Percentiles rank a stretch among this genome's conserved stretches.
Evolutionary conservation across 805 yeast species (phyloP).

Genomic region (Diddensiella santjacobensis): DNA sequence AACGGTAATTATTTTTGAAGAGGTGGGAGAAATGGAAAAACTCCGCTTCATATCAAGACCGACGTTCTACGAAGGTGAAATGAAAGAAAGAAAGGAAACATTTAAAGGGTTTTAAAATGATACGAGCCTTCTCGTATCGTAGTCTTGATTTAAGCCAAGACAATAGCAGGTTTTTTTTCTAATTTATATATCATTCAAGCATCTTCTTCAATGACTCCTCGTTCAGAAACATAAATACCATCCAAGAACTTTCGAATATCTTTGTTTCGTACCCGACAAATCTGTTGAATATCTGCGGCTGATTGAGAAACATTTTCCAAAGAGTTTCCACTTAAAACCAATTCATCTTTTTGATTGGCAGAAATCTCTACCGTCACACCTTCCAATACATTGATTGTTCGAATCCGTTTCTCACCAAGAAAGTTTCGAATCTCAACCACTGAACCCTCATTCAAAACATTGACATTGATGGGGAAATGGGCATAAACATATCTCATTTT

Average conservation of each 20-base stretch:
- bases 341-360: slow-evolving; percentile 87
- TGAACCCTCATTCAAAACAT: slow-evolving; percentile 74
- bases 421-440: slow-evolving; percentile 97
- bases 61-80: no score
- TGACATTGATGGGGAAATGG: slow-evolving; percentile 99
- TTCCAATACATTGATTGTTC: slow-evolving; percentile 78
- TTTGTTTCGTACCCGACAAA: slow-evolving; percentile 98
- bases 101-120: neutral
- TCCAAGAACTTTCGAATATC: slow-evolving; percentile 99
- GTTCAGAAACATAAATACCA: slow-evolving; percentile 98
- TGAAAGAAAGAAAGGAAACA: no score
- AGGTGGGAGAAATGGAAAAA: no score
- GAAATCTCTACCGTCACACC: slow-evolving; percentile 88
- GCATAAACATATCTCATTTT: slow-evolving; percentile 99
- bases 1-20: no score
- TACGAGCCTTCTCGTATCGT: slow-evolving; percentile 12
- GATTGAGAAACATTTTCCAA: slow-evolving; percentile 96
- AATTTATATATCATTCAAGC: slow-evolving; percentile 8
- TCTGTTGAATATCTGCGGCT: slow-evolving; percentile 97
- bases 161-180: slow-evolving; percentile 17
- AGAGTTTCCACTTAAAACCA: slow-evolving; percentile 90
- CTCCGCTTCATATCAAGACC: no score
- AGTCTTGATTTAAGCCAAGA: slow-evolving; percentile 24
- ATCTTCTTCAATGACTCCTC: slow-evolving; percentile 80
- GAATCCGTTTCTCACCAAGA: slow-evolving; percentile 98